Percentiles rank a stretch among this genome's conserved stretches.
Conservation (phyloP, 2,329 filamentous ascomycete genomes). For the Ophiostoma populinum region DNA sequence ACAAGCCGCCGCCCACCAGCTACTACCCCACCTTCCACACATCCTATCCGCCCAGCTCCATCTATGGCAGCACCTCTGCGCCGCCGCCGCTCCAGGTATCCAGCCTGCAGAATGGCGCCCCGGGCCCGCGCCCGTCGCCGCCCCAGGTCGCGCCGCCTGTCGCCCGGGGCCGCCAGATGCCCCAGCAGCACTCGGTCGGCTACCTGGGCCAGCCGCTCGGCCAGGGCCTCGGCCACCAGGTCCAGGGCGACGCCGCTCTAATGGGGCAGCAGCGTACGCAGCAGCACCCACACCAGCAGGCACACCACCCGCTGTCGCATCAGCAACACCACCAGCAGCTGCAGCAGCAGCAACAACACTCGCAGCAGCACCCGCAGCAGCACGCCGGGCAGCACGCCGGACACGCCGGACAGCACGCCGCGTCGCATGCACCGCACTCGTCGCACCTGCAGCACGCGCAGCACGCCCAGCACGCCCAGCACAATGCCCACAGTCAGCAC, state of each 20-base stretch:
- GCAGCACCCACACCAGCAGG: constrained; percentile 12
- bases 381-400: constrained; percentile 10
- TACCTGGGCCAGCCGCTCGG: constrained; percentile 22
- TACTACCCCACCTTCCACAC: constrained; percentile 32
- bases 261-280: constrained; percentile 17
- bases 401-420: constrained; percentile 9
- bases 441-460: constrained; percentile 7
- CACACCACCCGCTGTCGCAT: constrained; percentile 11
- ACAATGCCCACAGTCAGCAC: constrained; percentile 12
- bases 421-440: constrained; percentile 9
- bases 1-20: constrained; percentile 34
- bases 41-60: constrained; percentile 27
- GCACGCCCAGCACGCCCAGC: constrained; percentile 8
- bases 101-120: constrained; percentile 26
- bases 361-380: constrained; percentile 6
- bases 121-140: constrained; percentile 22
- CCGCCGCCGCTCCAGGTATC: constrained; percentile 29
- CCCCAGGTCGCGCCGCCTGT: constrained; percentile 31
- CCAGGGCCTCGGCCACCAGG: constrained; percentile 17
- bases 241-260: constrained; percentile 16
- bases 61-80: constrained; percentile 36
- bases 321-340: constrained; percentile 12
- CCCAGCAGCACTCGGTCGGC: constrained; percentile 17
- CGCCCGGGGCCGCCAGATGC: constrained; percentile 29
- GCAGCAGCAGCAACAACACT: constrained; percentile 7